These are phyloP conservation scores for Chaetomiaceae sp. DNA, from an alignment of 2,329 filamentous ascomycete genomes.

Conservation along the genomic window DNA sequence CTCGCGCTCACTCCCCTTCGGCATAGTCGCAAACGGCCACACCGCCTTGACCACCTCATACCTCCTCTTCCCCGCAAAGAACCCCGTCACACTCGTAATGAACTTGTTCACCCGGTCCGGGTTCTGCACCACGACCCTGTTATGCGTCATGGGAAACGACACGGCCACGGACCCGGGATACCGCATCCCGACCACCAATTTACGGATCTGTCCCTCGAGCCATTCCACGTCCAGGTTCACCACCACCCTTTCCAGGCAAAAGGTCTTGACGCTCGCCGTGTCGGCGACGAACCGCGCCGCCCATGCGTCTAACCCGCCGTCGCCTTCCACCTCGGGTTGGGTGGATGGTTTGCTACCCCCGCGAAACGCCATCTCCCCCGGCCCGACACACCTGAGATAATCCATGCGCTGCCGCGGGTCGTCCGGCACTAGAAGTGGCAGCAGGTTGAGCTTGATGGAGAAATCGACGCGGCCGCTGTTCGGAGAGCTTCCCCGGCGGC, in stretches of 20 bases:
- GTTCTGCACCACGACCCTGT: conserved; percentile 45
- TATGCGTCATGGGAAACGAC: conserved; percentile 48
- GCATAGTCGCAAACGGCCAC: conserved; percentile 52
- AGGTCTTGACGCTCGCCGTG: conserved; percentile 42
- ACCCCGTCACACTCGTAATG: conserved; percentile 47
- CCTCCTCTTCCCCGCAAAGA: conserved; percentile 50
- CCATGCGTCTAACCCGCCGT: conserved; percentile 45
- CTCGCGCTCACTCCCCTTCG: conserved; percentile 40
- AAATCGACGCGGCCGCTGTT: conserved; percentile 41
- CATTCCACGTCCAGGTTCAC: conserved; percentile 52
- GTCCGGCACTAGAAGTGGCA: conserved; percentile 49
- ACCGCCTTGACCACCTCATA: conserved; percentile 54
- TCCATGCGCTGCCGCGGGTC: conserved; percentile 43
- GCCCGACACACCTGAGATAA: conserved; percentile 48
- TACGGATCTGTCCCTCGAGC: conserved; percentile 51
- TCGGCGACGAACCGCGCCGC: conserved; percentile 46
- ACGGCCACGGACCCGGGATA: conserved; percentile 49
- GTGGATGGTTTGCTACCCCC: conserved; percentile 42
- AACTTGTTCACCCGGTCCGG: conserved; percentile 52
- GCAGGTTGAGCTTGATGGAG: conserved; percentile 50
- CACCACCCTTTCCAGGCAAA: conserved; percentile 49
- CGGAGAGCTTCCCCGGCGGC: conserved; percentile 37
- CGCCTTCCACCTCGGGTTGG: conserved; percentile 37
- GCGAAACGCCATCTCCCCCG: conserved; percentile 47
- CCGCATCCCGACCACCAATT: conserved; percentile 44